A percentile compares a stretch with the other conserved stretches of the same genome.
Evolutionary conservation across 2,329 filamentous ascomycete species (phyloP).

Genomic region (Domatiomyces globalis): DNA sequence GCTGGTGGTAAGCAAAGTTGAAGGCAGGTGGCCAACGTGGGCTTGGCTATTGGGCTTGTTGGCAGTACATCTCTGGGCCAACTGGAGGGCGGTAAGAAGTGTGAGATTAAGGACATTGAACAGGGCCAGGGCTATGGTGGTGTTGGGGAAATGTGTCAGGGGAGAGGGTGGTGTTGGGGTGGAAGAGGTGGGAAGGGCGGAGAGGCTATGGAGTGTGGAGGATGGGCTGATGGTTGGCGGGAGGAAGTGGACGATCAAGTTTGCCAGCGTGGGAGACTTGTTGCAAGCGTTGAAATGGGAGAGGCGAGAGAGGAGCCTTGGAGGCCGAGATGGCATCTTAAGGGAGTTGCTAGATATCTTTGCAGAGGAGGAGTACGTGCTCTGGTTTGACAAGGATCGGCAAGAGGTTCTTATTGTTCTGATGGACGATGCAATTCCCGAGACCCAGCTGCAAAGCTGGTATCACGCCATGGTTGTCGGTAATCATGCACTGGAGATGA

Average conservation of each 20-base stretch:
- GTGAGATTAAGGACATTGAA: constrained; percentile 78
- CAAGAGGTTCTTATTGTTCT: constrained; percentile 45
- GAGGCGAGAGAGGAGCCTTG: background rate
- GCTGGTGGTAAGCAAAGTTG: constrained; percentile 61
- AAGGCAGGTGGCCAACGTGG: constrained; percentile 60
- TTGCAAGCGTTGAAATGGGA: background rate
- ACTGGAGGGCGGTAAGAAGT: constrained; percentile 70
- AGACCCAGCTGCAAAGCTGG: constrained; percentile 47
- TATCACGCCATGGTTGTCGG: constrained; percentile 35
- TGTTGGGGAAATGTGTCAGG: constrained; percentile 34
- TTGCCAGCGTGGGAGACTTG: background rate
- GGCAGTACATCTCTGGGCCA: constrained; percentile 63
- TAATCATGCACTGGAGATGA: background rate
- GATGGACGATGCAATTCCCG: constrained; percentile 41
- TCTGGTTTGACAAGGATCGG: constrained; percentile 38
- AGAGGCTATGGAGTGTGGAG: background rate
- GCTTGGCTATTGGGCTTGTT: constrained; percentile 57
- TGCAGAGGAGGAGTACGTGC: constrained; percentile 42
- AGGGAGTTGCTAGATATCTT: constrained; percentile 33
- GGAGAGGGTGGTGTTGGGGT: background rate
- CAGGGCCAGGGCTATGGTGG: constrained; percentile 67
- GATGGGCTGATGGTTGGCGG: background rate
- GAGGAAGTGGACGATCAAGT: background rate
- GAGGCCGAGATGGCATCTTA: background rate
- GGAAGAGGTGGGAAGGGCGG: constrained; percentile 8